Conservation (phyloP, 192 early-diverging fungal species). For the Linnemannia zychae region DNA sequence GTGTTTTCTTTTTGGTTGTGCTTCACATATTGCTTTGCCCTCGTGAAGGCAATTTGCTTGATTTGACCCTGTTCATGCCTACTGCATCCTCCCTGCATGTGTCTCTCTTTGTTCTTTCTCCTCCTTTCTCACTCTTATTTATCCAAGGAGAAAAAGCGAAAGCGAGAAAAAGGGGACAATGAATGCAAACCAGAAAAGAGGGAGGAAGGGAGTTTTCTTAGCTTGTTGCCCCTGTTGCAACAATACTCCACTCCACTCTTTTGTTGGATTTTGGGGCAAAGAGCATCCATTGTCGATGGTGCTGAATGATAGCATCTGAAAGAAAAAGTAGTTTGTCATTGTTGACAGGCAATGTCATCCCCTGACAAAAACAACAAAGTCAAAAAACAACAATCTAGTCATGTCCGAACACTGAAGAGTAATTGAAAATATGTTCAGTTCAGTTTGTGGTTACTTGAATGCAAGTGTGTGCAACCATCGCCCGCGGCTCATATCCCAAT, state of each 20-base stretch:
- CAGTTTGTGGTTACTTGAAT: not conserved
- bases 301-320: slow-evolving; percentile 3
- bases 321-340: not conserved
- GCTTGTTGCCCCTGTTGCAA: not conserved
- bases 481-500: not conserved
- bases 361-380: not conserved
- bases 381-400: not conserved
- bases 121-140: not conserved
- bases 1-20: not conserved
- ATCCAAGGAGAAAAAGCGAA: not conserved
- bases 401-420: not conserved
- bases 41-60: slow-evolving; percentile 1
- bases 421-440: not conserved
- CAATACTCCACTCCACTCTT: not conserved
- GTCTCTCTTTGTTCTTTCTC: not conserved
- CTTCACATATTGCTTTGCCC: not conserved
- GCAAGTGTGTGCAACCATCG: slow-evolving; percentile 1
- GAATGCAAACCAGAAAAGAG: not conserved
- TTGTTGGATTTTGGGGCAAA: not conserved
- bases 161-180: not conserved
- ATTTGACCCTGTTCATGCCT: slow-evolving; percentile 12
- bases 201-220: not conserved
- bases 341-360: not conserved
- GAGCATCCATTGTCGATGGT: not conserved
- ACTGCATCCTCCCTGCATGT: not conserved